Evolutionary conservation across 306 rosid species (phyloP).

Genomic region (Medicago lupulina): DNA sequence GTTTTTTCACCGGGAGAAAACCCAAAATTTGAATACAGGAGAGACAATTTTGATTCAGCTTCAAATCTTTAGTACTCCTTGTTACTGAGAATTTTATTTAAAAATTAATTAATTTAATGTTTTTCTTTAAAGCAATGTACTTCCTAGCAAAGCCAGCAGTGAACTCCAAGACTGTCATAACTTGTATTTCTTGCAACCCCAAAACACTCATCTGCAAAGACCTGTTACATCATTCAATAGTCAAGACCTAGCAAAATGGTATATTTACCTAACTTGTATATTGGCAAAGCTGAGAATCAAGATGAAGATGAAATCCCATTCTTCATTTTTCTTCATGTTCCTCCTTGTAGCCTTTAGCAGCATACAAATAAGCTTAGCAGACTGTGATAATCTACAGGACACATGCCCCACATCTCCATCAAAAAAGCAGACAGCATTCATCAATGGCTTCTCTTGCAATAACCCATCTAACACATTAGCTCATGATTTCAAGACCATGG

Average conservation of each 20-base stretch:
- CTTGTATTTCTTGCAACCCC: conserved; percentile 64
- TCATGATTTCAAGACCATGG: conserved; percentile 64
- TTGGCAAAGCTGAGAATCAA: conserved; percentile 6
- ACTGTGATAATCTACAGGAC: conserved; percentile 62
- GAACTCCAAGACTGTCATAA: conserved; percentile 68
- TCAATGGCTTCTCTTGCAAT: conserved; percentile 83
- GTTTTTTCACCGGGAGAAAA: conserved; percentile 5
- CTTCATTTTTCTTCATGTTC: conserved; percentile 35
- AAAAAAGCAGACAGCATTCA: conserved; percentile 42
- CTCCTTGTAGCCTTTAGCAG: conserved; percentile 37
- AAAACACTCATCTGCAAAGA: conserved; percentile 29
- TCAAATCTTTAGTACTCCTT: not conserved
- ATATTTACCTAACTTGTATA: not conserved
- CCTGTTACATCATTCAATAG: conserved; percentile 5
- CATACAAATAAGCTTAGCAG: conserved; percentile 47
- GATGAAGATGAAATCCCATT: conserved; percentile 45
- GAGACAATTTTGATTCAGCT: conserved; percentile 38
- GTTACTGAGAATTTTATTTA: not conserved
- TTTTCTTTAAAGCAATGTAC: conserved; percentile 70
- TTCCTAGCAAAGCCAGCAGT: conserved; percentile 60
- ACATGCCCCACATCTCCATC: conserved; percentile 60
- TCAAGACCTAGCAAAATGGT: conserved; percentile 12
- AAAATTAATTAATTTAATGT: conserved; percentile 31
- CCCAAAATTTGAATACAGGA: conserved; percentile 19
- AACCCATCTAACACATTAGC: conserved; percentile 47